Conservation (phyloP, 768 basidiomycete species). For the Russula sp. region DNA sequence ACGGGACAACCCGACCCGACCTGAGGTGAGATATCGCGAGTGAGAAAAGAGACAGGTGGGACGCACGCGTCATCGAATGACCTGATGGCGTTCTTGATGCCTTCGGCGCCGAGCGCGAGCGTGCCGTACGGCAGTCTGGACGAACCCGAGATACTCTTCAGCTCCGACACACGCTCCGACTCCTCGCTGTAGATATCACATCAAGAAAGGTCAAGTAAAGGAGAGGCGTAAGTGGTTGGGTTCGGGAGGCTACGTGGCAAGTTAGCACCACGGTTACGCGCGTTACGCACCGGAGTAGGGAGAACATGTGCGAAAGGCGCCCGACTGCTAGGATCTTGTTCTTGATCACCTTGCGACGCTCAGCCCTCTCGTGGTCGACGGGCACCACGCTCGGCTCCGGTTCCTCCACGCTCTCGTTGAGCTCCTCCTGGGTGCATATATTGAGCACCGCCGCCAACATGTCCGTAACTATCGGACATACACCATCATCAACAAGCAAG, state of each 20-base stretch:
- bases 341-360: constrained; percentile 89
- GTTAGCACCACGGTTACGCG: background rate
- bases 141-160: constrained; percentile 84
- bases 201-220: too few relatives aligned
- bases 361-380: constrained; percentile 44
- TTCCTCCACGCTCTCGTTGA: constrained; percentile 61
- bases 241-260: background rate
- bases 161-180: constrained; percentile 93
- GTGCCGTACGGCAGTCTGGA: constrained; percentile 74
- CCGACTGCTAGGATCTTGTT: constrained; percentile 98
- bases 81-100: constrained; percentile 89
- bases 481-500: background rate
- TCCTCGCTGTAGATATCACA: constrained; percentile 61
- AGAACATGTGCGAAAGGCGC: constrained; percentile 91
- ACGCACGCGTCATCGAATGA: constrained; percentile 95
- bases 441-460: constrained; percentile 98
- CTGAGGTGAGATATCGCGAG: background rate
- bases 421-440: constrained; percentile 94
- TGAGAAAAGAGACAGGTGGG: background rate
- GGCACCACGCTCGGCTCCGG: too few relatives aligned
- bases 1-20: constrained; percentile 1
- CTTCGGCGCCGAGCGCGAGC: constrained; percentile 83
- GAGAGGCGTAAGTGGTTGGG: background rate
- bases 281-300: constrained; percentile 73
- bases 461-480: constrained; percentile 71